These are phyloP conservation scores for Paraleonurus japonicus DNA, from an alignment of 257 asterid species.

Conservation along the genomic window DNA sequence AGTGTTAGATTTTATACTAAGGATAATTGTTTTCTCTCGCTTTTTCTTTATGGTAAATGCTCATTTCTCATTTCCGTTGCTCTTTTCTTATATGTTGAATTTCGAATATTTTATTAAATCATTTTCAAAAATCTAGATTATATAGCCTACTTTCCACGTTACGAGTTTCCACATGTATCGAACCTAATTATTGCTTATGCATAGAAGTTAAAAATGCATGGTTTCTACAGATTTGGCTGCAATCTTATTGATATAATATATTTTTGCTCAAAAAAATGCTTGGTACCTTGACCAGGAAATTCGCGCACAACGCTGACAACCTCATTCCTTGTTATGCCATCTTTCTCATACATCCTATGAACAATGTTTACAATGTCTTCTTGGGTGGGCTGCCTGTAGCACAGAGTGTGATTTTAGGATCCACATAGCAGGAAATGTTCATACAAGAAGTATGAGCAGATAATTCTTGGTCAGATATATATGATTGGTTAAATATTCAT, in stretches of 20 bases:
- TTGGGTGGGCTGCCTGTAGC: conserved; percentile 87
- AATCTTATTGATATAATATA: neutral
- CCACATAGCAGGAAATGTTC: conserved; percentile 6
- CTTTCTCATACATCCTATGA: conserved; percentile 81
- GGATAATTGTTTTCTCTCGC: neutral
- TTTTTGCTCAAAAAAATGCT: neutral
- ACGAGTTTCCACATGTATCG: neutral
- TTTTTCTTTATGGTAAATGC: neutral
- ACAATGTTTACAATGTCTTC: conserved; percentile 91
- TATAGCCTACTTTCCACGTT: neutral
- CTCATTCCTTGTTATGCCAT: conserved; percentile 68
- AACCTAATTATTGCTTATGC: neutral
- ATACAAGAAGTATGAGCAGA: neutral
- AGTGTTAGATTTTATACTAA: neutral
- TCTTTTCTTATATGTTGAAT: neutral
- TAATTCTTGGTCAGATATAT: neutral
- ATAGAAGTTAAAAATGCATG: neutral
- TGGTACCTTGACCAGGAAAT: conserved; percentile 88
- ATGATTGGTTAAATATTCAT: neutral
- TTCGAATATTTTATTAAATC: neutral
- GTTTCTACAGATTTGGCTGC: neutral
- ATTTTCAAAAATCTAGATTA: neutral
- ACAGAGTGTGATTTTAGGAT: conserved; percentile 20
- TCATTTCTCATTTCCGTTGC: neutral
- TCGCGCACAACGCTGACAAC: conserved; percentile 56